A percentile compares a stretch with the other conserved stretches of the same genome.
phyloP scores from a whole-genome alignment of 2,329 filamentous ascomycete species.

The Hypoxylon sp. region DNA sequence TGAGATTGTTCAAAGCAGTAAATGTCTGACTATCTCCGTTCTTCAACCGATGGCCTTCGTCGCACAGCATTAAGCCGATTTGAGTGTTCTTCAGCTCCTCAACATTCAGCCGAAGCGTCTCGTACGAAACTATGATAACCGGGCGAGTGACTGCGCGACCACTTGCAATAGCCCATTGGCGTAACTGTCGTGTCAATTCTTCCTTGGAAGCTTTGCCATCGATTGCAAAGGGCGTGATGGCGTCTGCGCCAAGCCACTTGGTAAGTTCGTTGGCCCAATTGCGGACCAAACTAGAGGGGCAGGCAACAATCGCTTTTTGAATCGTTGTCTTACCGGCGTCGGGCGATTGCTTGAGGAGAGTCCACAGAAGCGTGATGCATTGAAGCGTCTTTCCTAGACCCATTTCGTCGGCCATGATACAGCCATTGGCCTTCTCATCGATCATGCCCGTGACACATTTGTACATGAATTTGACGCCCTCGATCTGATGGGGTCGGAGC shows the following conservation, averaged over 20 bases:
- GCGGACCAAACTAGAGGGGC: conserved; percentile 93
- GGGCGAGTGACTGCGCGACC: conserved; percentile 92
- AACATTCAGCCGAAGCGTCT: conserved; percentile 91
- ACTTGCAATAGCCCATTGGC: conserved; percentile 93
- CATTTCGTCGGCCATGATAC: conserved; percentile 99
- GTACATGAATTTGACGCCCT: conserved; percentile 98
- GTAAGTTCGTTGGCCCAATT: conserved; percentile 98
- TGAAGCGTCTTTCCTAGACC: conserved; percentile 96
- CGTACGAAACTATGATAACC: conserved; percentile 97
- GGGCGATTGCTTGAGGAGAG: conserved; percentile 92
- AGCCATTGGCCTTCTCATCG: conserved; percentile 92
- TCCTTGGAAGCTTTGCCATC: conserved; percentile 97
- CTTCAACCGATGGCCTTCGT: conserved; percentile 96
- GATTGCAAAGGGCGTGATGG: conserved; percentile 92
- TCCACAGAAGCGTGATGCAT: conserved; percentile 98
- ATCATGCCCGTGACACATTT: conserved; percentile 94
- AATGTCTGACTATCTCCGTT: conserved; percentile 98
- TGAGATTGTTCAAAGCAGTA: conserved; percentile 87
- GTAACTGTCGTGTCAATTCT: conserved; percentile 88
- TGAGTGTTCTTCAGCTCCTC: conserved; percentile 90
- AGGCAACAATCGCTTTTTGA: conserved; percentile 96
- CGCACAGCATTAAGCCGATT: conserved; percentile 93
- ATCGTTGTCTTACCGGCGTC: conserved; percentile 95
- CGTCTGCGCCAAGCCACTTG: conserved; percentile 95
- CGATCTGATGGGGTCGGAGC: conserved; percentile 94